Evolutionary conservation across 768 basidiomycete genomes (phyloP), one percentile per base, ranked within the genome.

Genomic region (Boletellus ananas): DNA sequence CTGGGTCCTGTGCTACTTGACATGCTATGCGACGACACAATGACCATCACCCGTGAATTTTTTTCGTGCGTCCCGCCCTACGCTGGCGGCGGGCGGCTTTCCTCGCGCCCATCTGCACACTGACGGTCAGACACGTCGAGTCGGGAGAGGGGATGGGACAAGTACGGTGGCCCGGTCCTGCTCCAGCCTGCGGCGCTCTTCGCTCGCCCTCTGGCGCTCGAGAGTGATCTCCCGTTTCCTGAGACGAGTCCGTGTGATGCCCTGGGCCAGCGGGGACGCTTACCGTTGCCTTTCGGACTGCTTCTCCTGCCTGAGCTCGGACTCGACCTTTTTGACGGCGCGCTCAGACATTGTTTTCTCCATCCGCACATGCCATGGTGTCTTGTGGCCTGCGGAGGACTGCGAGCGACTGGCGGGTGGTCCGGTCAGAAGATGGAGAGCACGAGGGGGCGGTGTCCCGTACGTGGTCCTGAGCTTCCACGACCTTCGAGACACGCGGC

Each of bases 271-370:
- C 43, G 35, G 41, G 6, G 34, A 13, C 9, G 62, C 69, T 48
- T 52, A 83, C 88, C 84, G 75, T 54, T 76, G 72, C 41, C 76
- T 70, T 59, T 90, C 89, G 4, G 82, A 78, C 57, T 77, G 71
- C 59, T 89, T 90, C 65, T 91, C 90, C 40, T 86, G 83, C 63
- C 80, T 85, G 56, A 92, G 75, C 55, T 90, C 89, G 10, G 66
- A 60, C 66, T 90, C 74, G 27, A 92, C 72, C 63, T 85, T 83
- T 67, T 88, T 91, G 53, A 87, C 77, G 17, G 90, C 85, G 34
- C 74, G 73, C 17, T 79, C 79, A 59, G 79, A 80, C 62, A 79
- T 79, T 21, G 81, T 80, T 62, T 82, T 81, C 52, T 79, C 74
- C 79, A 89, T 87, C 34, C 90, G 76, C 31, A 79, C 77, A 47